Evolutionary conservation across 73 alveolate genomes (phyloP).

Genomic region (Tetrahymena thermophila): DNA sequence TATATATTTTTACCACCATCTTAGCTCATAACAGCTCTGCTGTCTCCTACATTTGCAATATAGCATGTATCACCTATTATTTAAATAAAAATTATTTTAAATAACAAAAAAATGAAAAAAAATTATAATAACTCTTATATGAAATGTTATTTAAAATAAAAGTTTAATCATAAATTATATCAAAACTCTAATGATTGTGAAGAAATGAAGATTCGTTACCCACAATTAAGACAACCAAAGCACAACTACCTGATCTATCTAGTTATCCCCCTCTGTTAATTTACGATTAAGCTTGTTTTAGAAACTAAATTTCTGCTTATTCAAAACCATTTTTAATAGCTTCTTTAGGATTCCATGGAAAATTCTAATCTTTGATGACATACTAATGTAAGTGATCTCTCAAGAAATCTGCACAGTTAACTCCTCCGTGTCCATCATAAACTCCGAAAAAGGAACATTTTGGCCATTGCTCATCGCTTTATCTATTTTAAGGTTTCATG

Average conservation of each 20-base stretch:
- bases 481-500: constrained; percentile 54
- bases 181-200: no score
- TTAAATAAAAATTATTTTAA: background rate
- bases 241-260: constrained; percentile 91
- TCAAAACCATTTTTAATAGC: constrained; percentile 87
- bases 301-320: constrained; percentile 81
- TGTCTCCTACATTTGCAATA: constrained; percentile 96
- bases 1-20: constrained; percentile 57
- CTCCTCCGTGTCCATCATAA: constrained; percentile 99
- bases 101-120: background rate
- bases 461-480: constrained; percentile 71
- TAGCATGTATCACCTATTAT: constrained; percentile 56
- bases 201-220: background rate
- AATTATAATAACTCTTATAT: background rate
- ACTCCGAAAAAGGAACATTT: constrained; percentile 93
- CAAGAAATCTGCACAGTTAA: constrained; percentile 89
- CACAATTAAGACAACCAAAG: constrained; percentile 68
- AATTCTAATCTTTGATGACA: constrained; percentile 73
- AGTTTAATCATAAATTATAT: no score
- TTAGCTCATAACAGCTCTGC: constrained; percentile 84
- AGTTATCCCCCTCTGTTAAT: constrained; percentile 25
- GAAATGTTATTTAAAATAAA: no score
- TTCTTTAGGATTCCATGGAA: constrained; percentile 86
- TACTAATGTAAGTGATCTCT: constrained; percentile 82
- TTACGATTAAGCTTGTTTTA: constrained; percentile 58